These are phyloP conservation scores for Phytophthora sojae DNA, from an alignment of 352 stramenopile genomes.

Conservation along the genomic window DNA sequence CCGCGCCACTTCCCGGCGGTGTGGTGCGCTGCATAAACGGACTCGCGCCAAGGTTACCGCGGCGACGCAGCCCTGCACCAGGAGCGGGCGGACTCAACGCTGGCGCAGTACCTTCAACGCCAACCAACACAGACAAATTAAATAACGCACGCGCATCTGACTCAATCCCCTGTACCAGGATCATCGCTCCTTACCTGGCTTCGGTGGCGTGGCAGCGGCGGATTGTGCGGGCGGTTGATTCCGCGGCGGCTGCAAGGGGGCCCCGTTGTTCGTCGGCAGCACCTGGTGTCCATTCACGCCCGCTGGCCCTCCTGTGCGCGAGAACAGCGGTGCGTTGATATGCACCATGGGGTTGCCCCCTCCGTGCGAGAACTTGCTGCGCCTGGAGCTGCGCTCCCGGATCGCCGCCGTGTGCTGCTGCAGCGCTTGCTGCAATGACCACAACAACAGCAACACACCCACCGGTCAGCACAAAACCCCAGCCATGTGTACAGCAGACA, in stretches of 20 bases:
- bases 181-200: conserved; percentile 28
- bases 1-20: conserved; percentile 30
- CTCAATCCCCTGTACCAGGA: background rate
- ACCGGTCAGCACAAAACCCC: conserved; percentile 9
- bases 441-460: conserved; percentile 4
- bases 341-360: conserved; percentile 80
- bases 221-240: conserved; percentile 20
- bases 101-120: conserved; percentile 21
- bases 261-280: conserved; percentile 31
- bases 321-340: conserved; percentile 81
- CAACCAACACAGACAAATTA: conserved; percentile 2
- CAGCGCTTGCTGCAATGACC: conserved; percentile 55
- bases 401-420: conserved; percentile 75
- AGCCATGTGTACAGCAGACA: no score
- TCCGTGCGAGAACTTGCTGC: conserved; percentile 85
- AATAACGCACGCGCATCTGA: background rate
- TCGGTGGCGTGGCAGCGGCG: conserved; percentile 21
- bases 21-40: conserved; percentile 74
- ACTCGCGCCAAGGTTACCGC: conserved; percentile 68
- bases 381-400: conserved; percentile 74
- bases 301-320: conserved; percentile 42
- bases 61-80: conserved; percentile 60
- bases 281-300: conserved; percentile 28
- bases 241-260: conserved; percentile 32
- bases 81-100: conserved; percentile 30